A percentile compares a stretch with the other conserved stretches of the same genome.
Conservation (phyloP, 441 rosid species). For the Populus trichocarpa region DNA sequence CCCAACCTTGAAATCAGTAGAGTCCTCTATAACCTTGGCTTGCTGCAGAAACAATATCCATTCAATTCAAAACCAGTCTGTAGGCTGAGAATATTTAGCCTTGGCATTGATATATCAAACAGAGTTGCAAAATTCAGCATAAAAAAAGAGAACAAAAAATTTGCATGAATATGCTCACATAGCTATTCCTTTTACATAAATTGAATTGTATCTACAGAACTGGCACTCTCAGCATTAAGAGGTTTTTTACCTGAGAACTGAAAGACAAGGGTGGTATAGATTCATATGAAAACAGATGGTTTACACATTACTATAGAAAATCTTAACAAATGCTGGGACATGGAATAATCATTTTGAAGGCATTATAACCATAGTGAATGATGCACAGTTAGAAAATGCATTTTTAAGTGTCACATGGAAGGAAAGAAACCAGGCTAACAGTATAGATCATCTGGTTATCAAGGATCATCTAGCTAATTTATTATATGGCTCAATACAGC, state of each 20-base stretch:
- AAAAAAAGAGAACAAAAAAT: background rate
- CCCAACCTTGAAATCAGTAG: constrained; percentile 72
- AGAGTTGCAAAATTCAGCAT: background rate
- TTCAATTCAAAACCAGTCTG: constrained; percentile 14
- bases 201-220: background rate
- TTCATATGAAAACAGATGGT: background rate
- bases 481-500: background rate
- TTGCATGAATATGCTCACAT: background rate
- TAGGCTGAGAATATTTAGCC: background rate
- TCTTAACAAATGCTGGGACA: background rate
- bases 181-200: background rate
- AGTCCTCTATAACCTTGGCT: constrained; percentile 77
- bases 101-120: background rate
- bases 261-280: background rate
- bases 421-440: background rate
- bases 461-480: background rate
- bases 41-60: constrained; percentile 50
- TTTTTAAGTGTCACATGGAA: background rate
- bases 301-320: background rate
- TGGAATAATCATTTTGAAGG: background rate
- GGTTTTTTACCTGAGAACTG: background rate
- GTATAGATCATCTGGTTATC: background rate
- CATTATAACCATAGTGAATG: background rate
- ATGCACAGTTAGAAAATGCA: background rate
- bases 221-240: background rate